Base-by-base conservation (phyloP, 1,284 basidiomycete genomes). In the Trametes versicolor region DNA sequence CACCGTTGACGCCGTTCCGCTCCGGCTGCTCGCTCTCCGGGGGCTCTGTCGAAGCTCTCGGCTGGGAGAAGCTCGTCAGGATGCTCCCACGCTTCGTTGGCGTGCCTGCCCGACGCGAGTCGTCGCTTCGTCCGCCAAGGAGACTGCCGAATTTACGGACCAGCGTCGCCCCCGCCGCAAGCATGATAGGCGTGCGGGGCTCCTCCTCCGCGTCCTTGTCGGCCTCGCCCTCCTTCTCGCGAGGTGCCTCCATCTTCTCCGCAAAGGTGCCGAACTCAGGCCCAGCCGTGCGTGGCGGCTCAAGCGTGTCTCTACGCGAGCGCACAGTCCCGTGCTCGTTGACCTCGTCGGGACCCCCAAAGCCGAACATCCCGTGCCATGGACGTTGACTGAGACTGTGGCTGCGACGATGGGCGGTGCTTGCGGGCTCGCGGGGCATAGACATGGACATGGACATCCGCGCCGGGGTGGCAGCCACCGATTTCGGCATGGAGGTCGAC, bases 361-460 rank as follows among this genome's bases (percentile, higher is more conserved):
- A 80, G 19, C 85, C 84, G 73, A 90, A 87, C 78, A 87, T 81
- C 13, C 77, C 79, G 15, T 76, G 71, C 77, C 81, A 75, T 4
- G 90, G 92, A 17, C 89, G 81, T 73, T 93, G 91, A 69, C 89
- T 92, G 71, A 95, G 82, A 73, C 90, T 92, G 74, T 94, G 93
- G 68, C 88, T 92, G 55, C 90, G 81, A 58, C 86, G 82, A 75
- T 92, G 91, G 12, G 86, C 87, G 54, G 87, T 87, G 23, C 86
- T 87, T 25, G 88, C 87, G 5, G 91, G 89, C 6, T 88, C 86
- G 36, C 88, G 82, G 0, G 89, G 88, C 56, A 91, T 65, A 2
- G 77, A 73, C 49, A 73, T 63, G 1, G 77, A 73, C 49, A 73
- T 64, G 1, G 75, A 72, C 23, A 71, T 54, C 4, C 75, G 76